Conservation (phyloP, 345 rosid genomes). For the Heritiera fomes region DNA sequence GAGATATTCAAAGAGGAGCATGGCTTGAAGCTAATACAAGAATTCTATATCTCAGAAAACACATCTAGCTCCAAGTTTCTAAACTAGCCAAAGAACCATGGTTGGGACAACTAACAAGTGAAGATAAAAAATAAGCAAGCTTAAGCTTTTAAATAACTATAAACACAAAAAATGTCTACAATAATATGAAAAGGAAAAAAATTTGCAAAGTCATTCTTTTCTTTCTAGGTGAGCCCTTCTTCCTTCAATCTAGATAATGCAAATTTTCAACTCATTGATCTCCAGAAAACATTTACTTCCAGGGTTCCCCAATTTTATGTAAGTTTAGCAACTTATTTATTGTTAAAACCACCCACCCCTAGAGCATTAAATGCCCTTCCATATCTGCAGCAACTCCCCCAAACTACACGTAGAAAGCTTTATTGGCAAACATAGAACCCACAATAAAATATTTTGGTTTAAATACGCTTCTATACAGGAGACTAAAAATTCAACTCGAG, state of each 20-base stretch:
- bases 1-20: not conserved
- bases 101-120: not conserved
- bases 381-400: not conserved
- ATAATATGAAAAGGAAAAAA: not conserved
- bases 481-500: not conserved
- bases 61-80: not conserved
- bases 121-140: not conserved
- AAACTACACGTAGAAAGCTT: not conserved
- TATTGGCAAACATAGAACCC: not conserved
- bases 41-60: not conserved
- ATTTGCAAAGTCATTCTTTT: not conserved
- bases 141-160: not conserved
- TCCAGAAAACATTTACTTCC: not conserved
- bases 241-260: not conserved
- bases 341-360: not conserved
- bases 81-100: not conserved
- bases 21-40: not conserved
- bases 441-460: slow-evolving; percentile 3
- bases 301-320: not conserved
- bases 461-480: not conserved
- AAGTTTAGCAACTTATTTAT: not conserved
- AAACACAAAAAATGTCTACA: not conserved
- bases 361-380: not conserved
- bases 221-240: not conserved
- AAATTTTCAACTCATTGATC: not conserved